Evolutionary conservation across 1,139 yeast species (phyloP), one percentile per base, ranked within the genome.

Genomic region (Taiozyma sp.): DNA sequence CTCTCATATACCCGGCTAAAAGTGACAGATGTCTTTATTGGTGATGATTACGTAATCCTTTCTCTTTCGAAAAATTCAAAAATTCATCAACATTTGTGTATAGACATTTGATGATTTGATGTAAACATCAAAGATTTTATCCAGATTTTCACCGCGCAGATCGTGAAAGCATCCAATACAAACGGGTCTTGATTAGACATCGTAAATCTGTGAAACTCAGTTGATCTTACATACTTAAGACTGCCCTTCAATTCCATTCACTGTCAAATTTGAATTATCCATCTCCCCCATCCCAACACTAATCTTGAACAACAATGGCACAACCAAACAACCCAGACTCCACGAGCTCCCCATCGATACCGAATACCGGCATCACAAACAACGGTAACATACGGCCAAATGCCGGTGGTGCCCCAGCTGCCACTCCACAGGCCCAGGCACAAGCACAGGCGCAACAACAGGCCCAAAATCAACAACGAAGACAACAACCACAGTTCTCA

Each of bases 401-500:
- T 21, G 29, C 45, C 10, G 22, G 22, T 19, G 41, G 41, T 11
- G 24, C 40, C 14, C 16, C 29, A 30, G 5, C 46, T 34, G 22
- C 47, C 14, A 26, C n/a, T 24, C 26, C 50, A 24, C 57, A 50
- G 45, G 39, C 48, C 14, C 53, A 46, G 28, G 42, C 49, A 4
- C 58, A 53, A 24, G 50, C 53, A 11, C 60, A 53, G 39, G 55
- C 49, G 6, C 41, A 37, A 8, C 52, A 48, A 13, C 52, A 48
- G 13, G 47, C 44, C n/a, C 54, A 50, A 14, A 45, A 44, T 3
- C 55, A 52, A 41, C 57, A 53, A 41, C 54, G 60, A 47, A 57
- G 60, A 44, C 59, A 55, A 45, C 54, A 50, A 2, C 61, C 58
- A 9, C 63, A 62, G 42, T 77, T 78, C 49, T 75, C 83, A 1